These are phyloP conservation scores for Cutaneotrichosporon dermatis DNA, from an alignment of 1,284 basidiomycete species.

Conservation along the genomic window DNA sequence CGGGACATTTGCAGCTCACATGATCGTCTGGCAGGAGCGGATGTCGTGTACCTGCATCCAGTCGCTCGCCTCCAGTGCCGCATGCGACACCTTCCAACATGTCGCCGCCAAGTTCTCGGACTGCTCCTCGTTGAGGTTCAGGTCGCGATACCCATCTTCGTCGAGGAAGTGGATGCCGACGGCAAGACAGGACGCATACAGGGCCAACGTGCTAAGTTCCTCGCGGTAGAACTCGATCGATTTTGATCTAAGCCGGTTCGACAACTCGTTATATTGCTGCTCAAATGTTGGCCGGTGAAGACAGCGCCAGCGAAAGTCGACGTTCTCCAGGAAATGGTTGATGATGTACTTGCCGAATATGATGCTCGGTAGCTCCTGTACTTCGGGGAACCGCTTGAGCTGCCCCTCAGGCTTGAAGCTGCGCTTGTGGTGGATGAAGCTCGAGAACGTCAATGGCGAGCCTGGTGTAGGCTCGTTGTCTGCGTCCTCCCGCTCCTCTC, in stretches of 20 bases:
- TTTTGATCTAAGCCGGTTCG: constrained; percentile 12
- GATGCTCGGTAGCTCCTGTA: constrained; percentile 8
- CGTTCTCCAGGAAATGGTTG: constrained; percentile 17
- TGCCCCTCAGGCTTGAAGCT: constrained; percentile 4
- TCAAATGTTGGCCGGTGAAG: constrained; percentile 26
- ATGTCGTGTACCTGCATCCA: constrained; percentile 33
- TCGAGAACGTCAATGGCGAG: constrained; percentile 17
- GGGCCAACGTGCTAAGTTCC: constrained; percentile 21
- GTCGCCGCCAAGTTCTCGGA: constrained; percentile 28
- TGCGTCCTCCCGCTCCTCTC: neutral
- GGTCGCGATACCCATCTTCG: constrained; percentile 21
- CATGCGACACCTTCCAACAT: constrained; percentile 25
- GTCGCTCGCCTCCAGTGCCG: constrained; percentile 25
- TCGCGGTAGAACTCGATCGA: constrained; percentile 16
- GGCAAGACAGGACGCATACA: constrained; percentile 24
- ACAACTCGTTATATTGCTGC: constrained; percentile 18
- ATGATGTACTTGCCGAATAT: constrained; percentile 22
- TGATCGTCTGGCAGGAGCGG: constrained; percentile 22
- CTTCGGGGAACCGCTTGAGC: constrained; percentile 16
- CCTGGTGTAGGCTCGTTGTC: constrained; percentile 17
- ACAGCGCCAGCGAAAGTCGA: constrained; percentile 23
- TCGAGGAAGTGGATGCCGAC: constrained; percentile 28
- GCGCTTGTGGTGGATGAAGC: constrained; percentile 18
- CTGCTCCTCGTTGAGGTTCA: constrained; percentile 32
- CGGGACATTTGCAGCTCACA: constrained; percentile 8